Conservation (phyloP, 2,329 filamentous ascomycete genomes). For the Cladosporium sp. region DNA sequence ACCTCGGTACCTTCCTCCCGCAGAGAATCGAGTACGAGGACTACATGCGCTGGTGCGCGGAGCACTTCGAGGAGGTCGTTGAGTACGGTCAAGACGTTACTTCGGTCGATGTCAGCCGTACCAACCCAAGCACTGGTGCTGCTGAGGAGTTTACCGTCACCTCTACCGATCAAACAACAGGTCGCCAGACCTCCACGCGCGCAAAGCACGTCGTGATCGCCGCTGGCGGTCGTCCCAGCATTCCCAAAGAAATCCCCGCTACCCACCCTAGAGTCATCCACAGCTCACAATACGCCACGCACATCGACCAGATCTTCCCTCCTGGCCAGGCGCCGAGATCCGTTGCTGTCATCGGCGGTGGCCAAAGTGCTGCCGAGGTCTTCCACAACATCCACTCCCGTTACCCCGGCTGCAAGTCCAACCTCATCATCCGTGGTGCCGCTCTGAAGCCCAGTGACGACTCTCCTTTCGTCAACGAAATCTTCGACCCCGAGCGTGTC, state of each 20-base stretch:
- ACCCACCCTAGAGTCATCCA: slow-evolving; percentile 73
- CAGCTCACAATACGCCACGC: slow-evolving; percentile 76
- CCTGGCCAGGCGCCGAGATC: slow-evolving; percentile 57
- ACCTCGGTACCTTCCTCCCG: slow-evolving; percentile 82
- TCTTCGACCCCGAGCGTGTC: slow-evolving; percentile 86
- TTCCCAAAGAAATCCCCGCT: slow-evolving; percentile 65
- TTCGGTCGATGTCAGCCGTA: slow-evolving; percentile 56
- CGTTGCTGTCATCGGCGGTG: slow-evolving; percentile 80
- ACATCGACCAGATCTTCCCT: slow-evolving; percentile 55
- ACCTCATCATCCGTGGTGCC: slow-evolving; percentile 73
- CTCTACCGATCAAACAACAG: slow-evolving; percentile 58
- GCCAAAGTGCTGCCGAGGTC: slow-evolving; percentile 92
- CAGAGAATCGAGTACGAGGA: slow-evolving; percentile 87
- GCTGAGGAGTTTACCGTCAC: slow-evolving; percentile 64
- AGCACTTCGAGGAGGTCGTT: slow-evolving; percentile 68
- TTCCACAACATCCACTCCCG: slow-evolving; percentile 80
- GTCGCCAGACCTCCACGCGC: slow-evolving; percentile 48
- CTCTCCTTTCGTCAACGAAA: slow-evolving; percentile 93
- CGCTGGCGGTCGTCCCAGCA: slow-evolving; percentile 62
- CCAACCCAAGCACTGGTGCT: slow-evolving; percentile 45
- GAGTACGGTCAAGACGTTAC: slow-evolving; percentile 74
- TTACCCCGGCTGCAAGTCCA: slow-evolving; percentile 76
- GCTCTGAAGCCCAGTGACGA: slow-evolving; percentile 89
- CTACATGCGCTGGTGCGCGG: slow-evolving; percentile 89
- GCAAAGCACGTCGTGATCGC: slow-evolving; percentile 68